These are phyloP conservation scores for Pichia rugopelliculosa DNA, from an alignment of 805 yeast species.

Conservation along the genomic window DNA sequence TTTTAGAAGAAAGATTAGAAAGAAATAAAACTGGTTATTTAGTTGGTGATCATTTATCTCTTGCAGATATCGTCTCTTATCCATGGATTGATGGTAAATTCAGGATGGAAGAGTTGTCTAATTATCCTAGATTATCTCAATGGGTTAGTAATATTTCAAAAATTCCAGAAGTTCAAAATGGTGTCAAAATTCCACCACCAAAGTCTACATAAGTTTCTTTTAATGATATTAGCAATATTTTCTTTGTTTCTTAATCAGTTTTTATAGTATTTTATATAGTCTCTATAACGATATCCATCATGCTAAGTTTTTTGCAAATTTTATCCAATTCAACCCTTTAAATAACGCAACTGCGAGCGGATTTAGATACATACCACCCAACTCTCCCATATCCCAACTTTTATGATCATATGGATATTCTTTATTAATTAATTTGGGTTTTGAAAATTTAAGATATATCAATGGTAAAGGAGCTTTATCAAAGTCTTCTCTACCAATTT, in stretches of 20 bases:
- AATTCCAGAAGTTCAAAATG: constrained; percentile 30
- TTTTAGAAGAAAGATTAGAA: constrained; percentile 42
- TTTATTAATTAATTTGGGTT: constrained; percentile 19
- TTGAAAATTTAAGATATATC: constrained; percentile 34
- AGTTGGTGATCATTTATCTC: constrained; percentile 51
- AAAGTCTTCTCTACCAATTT: constrained; percentile 39
- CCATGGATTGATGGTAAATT: constrained; percentile 36
- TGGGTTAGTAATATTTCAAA: constrained; percentile 33
- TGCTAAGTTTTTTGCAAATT: constrained; percentile 13
- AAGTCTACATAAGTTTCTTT: background rate
- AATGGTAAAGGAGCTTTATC: constrained; percentile 41
- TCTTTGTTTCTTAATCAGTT: background rate
- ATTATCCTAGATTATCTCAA: constrained; percentile 33
- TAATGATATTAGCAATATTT: no score
- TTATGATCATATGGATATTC: constrained; percentile 24
- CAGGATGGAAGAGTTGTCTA: constrained; percentile 14
- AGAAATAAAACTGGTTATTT: constrained; percentile 45
- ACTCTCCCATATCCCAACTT: constrained; percentile 34
- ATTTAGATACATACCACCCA: constrained; percentile 32
- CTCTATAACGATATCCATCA: background rate
- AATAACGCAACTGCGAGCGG: constrained; percentile 30
- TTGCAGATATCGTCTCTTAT: constrained; percentile 48
- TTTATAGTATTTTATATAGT: background rate
- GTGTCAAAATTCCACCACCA: constrained; percentile 18
- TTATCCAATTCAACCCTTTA: constrained; percentile 30